Evolutionary conservation across 306 rosid genomes (phyloP).

Genomic region (Pachyrhizus erosus): DNA sequence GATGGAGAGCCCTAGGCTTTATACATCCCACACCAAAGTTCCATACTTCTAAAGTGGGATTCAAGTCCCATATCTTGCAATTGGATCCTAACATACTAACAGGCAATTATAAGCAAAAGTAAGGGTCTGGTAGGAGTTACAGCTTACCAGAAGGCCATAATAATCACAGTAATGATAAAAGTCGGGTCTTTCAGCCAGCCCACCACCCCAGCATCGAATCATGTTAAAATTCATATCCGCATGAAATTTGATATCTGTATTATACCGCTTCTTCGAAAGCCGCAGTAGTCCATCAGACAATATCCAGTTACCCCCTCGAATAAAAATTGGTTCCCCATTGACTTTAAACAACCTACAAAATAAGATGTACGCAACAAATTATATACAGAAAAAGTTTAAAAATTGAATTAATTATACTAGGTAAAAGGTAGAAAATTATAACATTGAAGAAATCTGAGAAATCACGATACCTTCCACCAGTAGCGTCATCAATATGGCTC

Average conservation of each 20-base stretch:
- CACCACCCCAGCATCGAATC: constrained; percentile 99
- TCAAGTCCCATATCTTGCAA: background rate
- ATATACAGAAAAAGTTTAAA: constrained; percentile 26
- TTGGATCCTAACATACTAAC: background rate
- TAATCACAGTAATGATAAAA: constrained; percentile 90
- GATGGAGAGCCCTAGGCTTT: background rate
- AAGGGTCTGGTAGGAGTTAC: constrained; percentile 15
- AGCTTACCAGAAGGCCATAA: constrained; percentile 88
- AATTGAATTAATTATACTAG: constrained; percentile 3
- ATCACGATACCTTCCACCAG: constrained; percentile 82
- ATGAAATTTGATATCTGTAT: constrained; percentile 87
- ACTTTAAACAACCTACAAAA: constrained; percentile 83
- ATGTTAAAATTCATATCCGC: constrained; percentile 97
- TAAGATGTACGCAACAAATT: constrained; percentile 31
- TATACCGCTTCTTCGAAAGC: constrained; percentile 84
- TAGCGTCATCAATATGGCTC: constrained; percentile 75
- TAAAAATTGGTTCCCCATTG: constrained; percentile 88
- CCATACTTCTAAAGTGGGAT: background rate
- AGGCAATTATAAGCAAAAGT: background rate
- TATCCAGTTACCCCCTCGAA: constrained; percentile 98
- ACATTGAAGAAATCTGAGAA: background rate
- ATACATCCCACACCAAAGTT: background rate
- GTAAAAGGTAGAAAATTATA: background rate
- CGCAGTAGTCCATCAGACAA: constrained; percentile 94
- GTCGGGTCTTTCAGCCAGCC: constrained; percentile 94